These are phyloP conservation scores for Gillenia trifoliata DNA, from an alignment of 306 rosid genomes.

Conservation along the genomic window DNA sequence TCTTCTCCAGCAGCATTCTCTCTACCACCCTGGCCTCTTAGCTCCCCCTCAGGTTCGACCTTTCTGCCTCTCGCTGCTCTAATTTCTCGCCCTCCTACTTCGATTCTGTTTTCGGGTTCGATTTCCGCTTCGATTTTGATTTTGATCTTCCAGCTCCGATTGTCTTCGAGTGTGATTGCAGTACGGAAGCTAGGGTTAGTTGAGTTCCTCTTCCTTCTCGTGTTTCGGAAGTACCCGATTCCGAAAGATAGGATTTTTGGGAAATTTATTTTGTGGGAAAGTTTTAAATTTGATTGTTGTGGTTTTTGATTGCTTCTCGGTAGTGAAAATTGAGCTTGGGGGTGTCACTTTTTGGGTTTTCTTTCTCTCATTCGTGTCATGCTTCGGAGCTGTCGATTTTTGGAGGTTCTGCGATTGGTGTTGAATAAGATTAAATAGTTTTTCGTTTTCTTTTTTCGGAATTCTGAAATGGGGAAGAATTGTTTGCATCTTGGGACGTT, in stretches of 20 bases:
- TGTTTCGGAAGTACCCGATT: not conserved
- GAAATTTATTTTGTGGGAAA: not conserved
- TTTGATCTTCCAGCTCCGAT: not conserved
- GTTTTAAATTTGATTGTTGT: not conserved
- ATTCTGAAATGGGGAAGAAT: not conserved
- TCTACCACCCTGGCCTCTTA: conserved; percentile 89
- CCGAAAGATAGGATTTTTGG: not conserved
- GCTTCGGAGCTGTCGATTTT: not conserved
- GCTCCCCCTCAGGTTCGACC: conserved; percentile 94
- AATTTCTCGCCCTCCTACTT: not conserved
- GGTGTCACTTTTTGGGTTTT: not conserved
- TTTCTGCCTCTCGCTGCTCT: not conserved
- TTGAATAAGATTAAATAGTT: not conserved
- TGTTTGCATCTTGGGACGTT: not conserved
- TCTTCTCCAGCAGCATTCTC: conserved; percentile 90
- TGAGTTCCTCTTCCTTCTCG: not conserved
- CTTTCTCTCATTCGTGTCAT: not conserved
- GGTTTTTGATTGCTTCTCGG: not conserved
- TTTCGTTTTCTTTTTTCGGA: not conserved
- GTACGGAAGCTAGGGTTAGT: conserved; percentile 8
- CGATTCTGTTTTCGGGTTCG: not conserved
- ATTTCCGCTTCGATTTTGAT: not conserved
- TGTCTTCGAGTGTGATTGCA: not conserved
- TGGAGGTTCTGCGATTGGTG: not conserved
- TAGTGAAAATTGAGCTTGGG: not conserved